phyloP scores from a whole-genome alignment of 257 asterid genomes.

The Capsicum baccatum region DNA sequence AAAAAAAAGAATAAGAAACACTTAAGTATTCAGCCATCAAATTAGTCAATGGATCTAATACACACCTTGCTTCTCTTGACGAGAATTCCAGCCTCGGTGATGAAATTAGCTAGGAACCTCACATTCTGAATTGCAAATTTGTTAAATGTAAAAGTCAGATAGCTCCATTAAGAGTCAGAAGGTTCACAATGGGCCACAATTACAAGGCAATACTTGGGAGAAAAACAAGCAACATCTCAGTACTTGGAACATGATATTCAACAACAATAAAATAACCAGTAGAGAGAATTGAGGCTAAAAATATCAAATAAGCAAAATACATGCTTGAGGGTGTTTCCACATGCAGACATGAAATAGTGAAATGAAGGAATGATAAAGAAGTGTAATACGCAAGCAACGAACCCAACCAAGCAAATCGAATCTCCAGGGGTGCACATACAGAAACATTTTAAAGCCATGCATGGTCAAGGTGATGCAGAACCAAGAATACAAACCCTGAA shows the following conservation, averaged over 20 bases:
- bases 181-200: neutral
- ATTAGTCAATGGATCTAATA: neutral
- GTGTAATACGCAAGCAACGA: no score
- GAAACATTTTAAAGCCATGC: neutral
- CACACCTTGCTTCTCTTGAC: constrained; percentile 87
- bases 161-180: neutral
- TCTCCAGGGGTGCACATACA: neutral
- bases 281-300: neutral
- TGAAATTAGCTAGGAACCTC: constrained; percentile 78
- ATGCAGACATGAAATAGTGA: neutral
- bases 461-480: constrained; percentile 19
- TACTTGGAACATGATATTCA: neutral
- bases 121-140: constrained; percentile 63
- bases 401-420: no score
- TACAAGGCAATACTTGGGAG: neutral
- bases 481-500: constrained; percentile 73
- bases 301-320: neutral
- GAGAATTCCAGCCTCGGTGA: constrained; percentile 88
- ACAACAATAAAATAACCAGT: neutral
- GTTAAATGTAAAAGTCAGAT: neutral
- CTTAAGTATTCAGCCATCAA: neutral
- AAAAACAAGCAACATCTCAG: neutral
- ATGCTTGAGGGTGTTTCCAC: neutral
- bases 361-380: no score
- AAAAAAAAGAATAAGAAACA: neutral